Percentiles rank a stretch among this genome's conserved stretches.
phyloP scores from a whole-genome alignment of 179 eudicot species.

The Actinidia polygama region DNA sequence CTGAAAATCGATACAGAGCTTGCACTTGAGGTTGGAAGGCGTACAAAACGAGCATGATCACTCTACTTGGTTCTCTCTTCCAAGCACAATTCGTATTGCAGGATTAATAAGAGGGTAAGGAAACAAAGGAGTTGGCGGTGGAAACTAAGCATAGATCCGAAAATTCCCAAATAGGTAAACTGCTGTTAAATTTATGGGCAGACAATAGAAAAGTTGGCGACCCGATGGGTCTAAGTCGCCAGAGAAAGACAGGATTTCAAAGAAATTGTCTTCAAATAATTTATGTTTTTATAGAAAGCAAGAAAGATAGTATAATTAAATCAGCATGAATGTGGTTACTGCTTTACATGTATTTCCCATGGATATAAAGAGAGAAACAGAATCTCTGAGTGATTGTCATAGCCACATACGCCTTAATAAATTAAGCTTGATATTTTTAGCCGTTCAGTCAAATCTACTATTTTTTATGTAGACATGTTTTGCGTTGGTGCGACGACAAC shows the following conservation, averaged over 20 bases:
- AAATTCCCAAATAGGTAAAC: not conserved
- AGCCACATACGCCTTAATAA: too few relatives aligned
- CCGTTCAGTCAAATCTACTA: too few relatives aligned
- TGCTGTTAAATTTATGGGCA: not conserved
- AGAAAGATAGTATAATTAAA: too few relatives aligned
- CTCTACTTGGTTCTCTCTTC: too few relatives aligned
- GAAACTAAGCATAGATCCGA: not conserved
- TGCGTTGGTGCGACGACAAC: too few relatives aligned
- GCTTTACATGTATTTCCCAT: too few relatives aligned
- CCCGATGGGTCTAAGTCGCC: not conserved
- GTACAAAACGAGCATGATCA: slow-evolving; percentile 79
- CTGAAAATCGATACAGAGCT: slow-evolving; percentile 91
- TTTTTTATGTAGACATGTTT: too few relatives aligned
- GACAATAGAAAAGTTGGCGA: not conserved
- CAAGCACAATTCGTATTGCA: not conserved
- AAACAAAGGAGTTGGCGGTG: not conserved
- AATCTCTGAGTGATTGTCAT: not conserved
- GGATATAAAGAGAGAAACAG: not conserved
- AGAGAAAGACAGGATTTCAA: not conserved
- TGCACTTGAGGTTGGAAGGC: slow-evolving; percentile 91
- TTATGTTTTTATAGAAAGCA: too few relatives aligned
- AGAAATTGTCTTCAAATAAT: not conserved
- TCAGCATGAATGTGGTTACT: too few relatives aligned
- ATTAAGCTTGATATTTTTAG: too few relatives aligned
- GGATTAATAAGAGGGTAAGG: not conserved